Evolutionary conservation across 352 stramenopile species (phyloP), one percentile per base, ranked within the genome.

Genomic region (Pythium insidiosum): DNA sequence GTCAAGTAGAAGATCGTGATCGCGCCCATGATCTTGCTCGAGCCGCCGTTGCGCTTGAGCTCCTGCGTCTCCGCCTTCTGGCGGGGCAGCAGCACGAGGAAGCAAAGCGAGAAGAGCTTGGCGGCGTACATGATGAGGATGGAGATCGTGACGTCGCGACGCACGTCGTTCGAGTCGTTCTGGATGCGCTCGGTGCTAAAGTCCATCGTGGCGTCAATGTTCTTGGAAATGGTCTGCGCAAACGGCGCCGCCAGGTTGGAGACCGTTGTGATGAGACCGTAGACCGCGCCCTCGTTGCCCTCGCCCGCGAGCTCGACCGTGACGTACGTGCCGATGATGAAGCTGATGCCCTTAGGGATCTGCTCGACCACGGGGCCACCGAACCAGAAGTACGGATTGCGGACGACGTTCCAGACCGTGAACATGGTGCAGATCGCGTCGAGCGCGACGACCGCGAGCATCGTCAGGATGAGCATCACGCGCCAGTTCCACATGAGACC

Each of bases 31-130:
- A 29, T n/a, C 16, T 18, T 15, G 25, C 34, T 54, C 5, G 28
- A 42, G 37, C 37, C 37, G n/a, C 37, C 37, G 19, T n/a, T 23
- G 18, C 16, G 16, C 37, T 43, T 43, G 37, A 43, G 36, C 35
- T 6, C 22, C 47, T 59, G 50, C 22, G 51, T 45, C 4, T 55
- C 34, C 10, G n/a, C 36, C 37, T 63, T 63, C 30, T 63, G 55
- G n/a, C 31, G 16, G 13, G 55, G 55, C n/a, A 63, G 47, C 25
- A 58, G 35, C 15, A 47, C 9, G 4, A 62, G 35, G 13, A 22
- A 51, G 6, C 38, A 11, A 16, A 62, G 53, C 11, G 38, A 38
- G n/a, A 53, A 10, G 5, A 62, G 34, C 21, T 63, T 60, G 16
- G 43, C 47, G 6, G 15, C 18, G 39, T 60, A 61, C n/a, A 31